These are phyloP conservation scores for Herpetospermum pedunculosum DNA, from an alignment of 306 rosid genomes.

Conservation along the genomic window DNA sequence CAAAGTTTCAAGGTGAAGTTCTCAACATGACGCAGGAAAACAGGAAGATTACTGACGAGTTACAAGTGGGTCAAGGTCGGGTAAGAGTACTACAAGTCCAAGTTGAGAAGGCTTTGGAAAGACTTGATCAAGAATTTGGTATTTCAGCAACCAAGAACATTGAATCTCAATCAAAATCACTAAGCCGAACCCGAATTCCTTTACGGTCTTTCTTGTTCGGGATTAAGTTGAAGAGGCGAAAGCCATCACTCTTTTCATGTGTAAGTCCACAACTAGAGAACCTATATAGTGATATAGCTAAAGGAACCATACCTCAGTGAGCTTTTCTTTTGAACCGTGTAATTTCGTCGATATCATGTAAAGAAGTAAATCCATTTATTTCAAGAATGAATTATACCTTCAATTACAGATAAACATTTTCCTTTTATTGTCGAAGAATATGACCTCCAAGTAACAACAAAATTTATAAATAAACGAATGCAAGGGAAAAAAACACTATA, in stretches of 20 bases:
- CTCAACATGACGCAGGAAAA: slow-evolving; percentile 77
- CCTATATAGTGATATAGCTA: slow-evolving; percentile 30
- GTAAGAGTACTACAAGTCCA: slow-evolving; percentile 34
- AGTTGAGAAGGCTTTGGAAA: slow-evolving; percentile 45
- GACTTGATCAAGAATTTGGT: slow-evolving; percentile 37
- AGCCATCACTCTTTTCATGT: slow-evolving; percentile 41
- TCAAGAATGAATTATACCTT: neutral
- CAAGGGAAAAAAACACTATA: neutral
- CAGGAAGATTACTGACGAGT: slow-evolving; percentile 48
- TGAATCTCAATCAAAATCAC: slow-evolving; percentile 11
- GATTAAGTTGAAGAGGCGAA: slow-evolving; percentile 54
- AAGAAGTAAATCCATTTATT: neutral
- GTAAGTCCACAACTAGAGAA: slow-evolving; percentile 36
- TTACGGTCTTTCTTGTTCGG: slow-evolving; percentile 82
- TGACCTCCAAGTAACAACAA: neutral
- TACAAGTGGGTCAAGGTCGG: slow-evolving; percentile 42
- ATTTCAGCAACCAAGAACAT: slow-evolving; percentile 18
- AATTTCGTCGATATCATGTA: neutral
- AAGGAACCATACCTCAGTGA: slow-evolving; percentile 10
- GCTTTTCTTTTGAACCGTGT: neutral
- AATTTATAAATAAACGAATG: neutral
- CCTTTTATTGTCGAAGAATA: neutral
- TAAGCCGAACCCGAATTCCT: slow-evolving; percentile 38
- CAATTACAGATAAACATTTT: neutral
- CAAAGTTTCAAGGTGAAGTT: slow-evolving; percentile 91